Evolutionary conservation across 139 green algal genomes (phyloP).

Genomic region (Asterochloris sp.): DNA sequence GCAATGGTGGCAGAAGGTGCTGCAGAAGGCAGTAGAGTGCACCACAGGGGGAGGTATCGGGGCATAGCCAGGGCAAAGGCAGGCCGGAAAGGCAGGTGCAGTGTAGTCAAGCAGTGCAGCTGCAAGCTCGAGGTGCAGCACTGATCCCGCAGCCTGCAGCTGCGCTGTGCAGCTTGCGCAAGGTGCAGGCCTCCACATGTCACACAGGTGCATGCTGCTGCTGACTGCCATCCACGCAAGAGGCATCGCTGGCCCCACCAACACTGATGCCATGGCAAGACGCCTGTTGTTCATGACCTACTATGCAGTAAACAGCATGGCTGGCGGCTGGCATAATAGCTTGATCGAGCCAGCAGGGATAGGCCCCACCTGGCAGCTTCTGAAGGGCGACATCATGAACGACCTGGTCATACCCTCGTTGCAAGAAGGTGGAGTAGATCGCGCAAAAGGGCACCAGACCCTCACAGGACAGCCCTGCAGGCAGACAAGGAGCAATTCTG

Average conservation of each 20-base stretch:
- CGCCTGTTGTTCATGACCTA: background rate
- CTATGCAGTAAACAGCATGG: background rate
- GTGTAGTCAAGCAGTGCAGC: no score
- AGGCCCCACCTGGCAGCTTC: slow-evolving; percentile 81
- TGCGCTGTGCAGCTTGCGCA: no score
- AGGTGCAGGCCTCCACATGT: no score
- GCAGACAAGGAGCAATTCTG: slow-evolving; percentile 76
- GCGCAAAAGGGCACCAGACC: slow-evolving; percentile 91
- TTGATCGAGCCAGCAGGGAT: background rate
- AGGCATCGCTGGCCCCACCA: background rate
- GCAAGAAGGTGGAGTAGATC: slow-evolving; percentile 99
- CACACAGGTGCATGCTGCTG: no score
- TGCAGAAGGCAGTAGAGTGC: no score
- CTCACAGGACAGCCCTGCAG: slow-evolving; percentile 84
- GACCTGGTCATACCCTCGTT: slow-evolving; percentile 96
- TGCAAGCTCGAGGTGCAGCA: no score
- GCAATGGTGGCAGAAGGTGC: no score
- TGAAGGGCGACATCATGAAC: slow-evolving; percentile 98
- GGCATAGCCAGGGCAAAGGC: no score
- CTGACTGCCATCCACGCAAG: background rate
- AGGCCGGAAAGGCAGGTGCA: no score
- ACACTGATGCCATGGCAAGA: background rate
- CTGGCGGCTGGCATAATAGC: background rate
- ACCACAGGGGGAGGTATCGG: no score
- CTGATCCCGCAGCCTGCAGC: no score